A percentile compares a stretch with the other conserved stretches of the same genome.
Conservation (phyloP, 306 rosid genomes). For the Fragaria nilgerrensis region DNA sequence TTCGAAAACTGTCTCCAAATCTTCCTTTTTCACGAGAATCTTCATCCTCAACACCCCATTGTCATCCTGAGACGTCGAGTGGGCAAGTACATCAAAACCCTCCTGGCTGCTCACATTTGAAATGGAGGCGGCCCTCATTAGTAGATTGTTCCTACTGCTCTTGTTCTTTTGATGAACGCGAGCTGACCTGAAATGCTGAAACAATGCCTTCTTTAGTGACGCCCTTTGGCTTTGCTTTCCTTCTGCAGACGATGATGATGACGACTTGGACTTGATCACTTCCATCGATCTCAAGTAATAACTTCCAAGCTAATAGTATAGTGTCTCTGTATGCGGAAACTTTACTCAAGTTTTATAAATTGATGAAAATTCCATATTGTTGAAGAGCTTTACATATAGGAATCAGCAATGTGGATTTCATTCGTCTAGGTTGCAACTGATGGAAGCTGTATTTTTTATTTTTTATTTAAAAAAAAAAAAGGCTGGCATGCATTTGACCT, state of each 20-base stretch:
- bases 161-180: constrained; percentile 16
- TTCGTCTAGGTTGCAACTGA: background rate
- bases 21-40: constrained; percentile 47
- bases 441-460: background rate
- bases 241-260: background rate
- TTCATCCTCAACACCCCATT: constrained; percentile 54
- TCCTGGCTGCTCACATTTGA: constrained; percentile 9
- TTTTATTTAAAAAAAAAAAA: background rate
- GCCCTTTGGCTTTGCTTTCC: constrained; percentile 6
- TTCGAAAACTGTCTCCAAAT: constrained; percentile 40
- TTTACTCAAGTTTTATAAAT: background rate
- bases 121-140: constrained; percentile 21
- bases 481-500: background rate
- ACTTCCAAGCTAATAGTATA: background rate
- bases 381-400: constrained; percentile 8
- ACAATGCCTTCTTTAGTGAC: constrained; percentile 23
- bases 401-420: background rate
- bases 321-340: no score
- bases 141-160: constrained; percentile 4
- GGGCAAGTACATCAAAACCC: constrained; percentile 24
- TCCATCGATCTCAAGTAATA: constrained; percentile 24
- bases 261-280: constrained; percentile 19
- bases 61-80: constrained; percentile 28
- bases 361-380: background rate
- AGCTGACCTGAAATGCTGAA: constrained; percentile 20